These are phyloP conservation scores for Elsinoe fawcettii DNA, from an alignment of 2,329 filamentous ascomycete species.

Conservation along the genomic window DNA sequence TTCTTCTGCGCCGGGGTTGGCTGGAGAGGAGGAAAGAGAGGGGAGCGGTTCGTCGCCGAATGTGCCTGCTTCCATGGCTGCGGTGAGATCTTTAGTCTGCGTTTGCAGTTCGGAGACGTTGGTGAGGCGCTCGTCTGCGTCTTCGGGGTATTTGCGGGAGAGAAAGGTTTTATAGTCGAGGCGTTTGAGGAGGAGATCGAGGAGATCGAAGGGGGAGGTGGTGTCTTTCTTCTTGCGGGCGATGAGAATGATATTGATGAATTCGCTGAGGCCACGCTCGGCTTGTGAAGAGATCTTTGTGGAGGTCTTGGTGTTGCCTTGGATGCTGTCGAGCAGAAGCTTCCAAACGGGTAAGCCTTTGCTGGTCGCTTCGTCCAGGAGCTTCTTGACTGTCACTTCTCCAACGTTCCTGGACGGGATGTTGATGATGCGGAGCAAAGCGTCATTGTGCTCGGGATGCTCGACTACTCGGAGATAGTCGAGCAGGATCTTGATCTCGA, in stretches of 20 bases:
- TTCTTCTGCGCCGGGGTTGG: conserved; percentile 47
- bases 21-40: conserved; percentile 25
- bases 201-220: conserved; percentile 39
- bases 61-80: conserved; percentile 36
- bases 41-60: conserved; percentile 50
- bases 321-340: conserved; percentile 54
- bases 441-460: conserved; percentile 81
- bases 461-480: conserved; percentile 83
- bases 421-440: conserved; percentile 76
- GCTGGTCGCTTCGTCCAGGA: conserved; percentile 69
- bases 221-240: conserved; percentile 44
- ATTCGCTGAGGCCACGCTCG: conserved; percentile 49
- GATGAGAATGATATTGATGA: conserved; percentile 54
- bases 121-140: conserved; percentile 71
- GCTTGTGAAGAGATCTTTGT: conserved; percentile 50
- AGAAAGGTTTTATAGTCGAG: conserved; percentile 69
- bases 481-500: conserved; percentile 77
- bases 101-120: conserved; percentile 84
- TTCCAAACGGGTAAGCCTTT: conserved; percentile 66
- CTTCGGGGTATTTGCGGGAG: conserved; percentile 60
- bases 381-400: conserved; percentile 63
- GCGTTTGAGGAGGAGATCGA: conserved; percentile 54
- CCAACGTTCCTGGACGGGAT: conserved; percentile 74
- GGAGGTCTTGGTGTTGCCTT: conserved; percentile 44
- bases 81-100: conserved; percentile 64